Percentiles rank a stretch among this genome's conserved stretches.
Conservation (phyloP, 2,329 filamentous ascomycete genomes). For the Phaeosphaeriaceae sp. region DNA sequence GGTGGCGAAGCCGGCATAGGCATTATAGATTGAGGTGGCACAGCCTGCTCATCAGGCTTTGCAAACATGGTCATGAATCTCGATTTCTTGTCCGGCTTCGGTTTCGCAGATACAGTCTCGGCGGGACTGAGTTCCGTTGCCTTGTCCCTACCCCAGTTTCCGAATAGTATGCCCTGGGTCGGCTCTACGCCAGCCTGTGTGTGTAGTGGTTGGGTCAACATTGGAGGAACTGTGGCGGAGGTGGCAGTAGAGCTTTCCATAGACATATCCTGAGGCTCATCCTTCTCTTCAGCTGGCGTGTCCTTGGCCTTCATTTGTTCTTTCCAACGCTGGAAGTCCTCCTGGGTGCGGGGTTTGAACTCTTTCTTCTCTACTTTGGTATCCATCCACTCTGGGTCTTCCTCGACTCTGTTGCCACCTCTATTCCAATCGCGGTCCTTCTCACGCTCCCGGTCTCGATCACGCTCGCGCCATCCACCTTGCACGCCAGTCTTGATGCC, state of each 20-base stretch:
- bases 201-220: conserved; percentile 54
- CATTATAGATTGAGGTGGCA: conserved; percentile 17
- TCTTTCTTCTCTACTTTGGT: conserved; percentile 68
- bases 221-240: conserved; percentile 26
- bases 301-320: conserved; percentile 80
- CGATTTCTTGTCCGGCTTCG: conserved; percentile 73
- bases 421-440: conserved; percentile 62
- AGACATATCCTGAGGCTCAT: conserved; percentile 43
- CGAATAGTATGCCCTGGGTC: conserved; percentile 79
- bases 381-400: conserved; percentile 92
- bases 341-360: conserved; percentile 76
- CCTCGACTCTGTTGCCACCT: conserved; percentile 58
- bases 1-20: conserved; percentile 30
- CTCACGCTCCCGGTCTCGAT: conserved; percentile 41
- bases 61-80: conserved; percentile 79
- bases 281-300: conserved; percentile 53
- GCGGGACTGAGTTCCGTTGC: conserved; percentile 43
- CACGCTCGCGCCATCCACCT: conserved; percentile 65
- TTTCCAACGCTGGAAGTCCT: conserved; percentile 95
- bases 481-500: conserved; percentile 50
- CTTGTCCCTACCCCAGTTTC: conserved; percentile 61
- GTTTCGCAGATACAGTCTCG: conserved; percentile 43
- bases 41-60: conserved; percentile 47
- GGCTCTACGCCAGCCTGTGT: conserved; percentile 70
- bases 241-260: conserved; percentile 26